Percentiles rank a stretch among this genome's conserved stretches.
Conservation (phyloP, 2,329 filamentous ascomycete genomes). For the Fusarium lyarnte region DNA sequence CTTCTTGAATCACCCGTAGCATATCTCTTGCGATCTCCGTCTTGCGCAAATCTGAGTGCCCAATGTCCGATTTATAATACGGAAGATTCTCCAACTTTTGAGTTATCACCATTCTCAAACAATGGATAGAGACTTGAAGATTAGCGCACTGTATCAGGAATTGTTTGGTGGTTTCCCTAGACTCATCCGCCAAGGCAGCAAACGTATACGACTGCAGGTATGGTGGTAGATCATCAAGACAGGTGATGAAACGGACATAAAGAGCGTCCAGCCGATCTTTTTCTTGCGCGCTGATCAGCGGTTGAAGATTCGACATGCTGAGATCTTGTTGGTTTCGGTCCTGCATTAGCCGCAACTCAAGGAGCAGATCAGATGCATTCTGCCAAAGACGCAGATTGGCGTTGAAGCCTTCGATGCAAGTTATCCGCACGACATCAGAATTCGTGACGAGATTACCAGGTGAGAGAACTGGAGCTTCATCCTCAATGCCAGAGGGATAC, state of each 20-base stretch:
- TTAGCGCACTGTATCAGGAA: conserved; percentile 54
- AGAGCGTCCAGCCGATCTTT: conserved; percentile 48
- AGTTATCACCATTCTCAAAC: conserved; percentile 53
- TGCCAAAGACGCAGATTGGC: conserved; percentile 54
- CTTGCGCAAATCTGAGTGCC: conserved; percentile 48
- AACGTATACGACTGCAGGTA: conserved; percentile 48
- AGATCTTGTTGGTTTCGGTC: conserved; percentile 35
- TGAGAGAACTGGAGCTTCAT: conserved; percentile 31
- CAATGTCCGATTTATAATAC: conserved; percentile 43
- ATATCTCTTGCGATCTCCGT: conserved; percentile 57
- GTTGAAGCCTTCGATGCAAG: conserved; percentile 54
- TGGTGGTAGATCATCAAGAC: conserved; percentile 51
- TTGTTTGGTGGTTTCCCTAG: conserved; percentile 42
- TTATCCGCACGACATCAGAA: conserved; percentile 31
- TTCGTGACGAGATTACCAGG: conserved; percentile 12
- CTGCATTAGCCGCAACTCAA: conserved; percentile 49
- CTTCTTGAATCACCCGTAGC: conserved; percentile 51
- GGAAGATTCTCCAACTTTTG: conserved; percentile 49
- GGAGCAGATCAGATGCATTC: conserved; percentile 51
- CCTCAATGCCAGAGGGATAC: conserved; percentile 47
- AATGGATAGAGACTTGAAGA: conserved; percentile 53
- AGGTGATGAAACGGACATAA: conserved; percentile 53
- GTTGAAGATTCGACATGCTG: background rate
- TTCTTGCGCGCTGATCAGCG: conserved; percentile 38
- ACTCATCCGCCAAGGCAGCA: conserved; percentile 18